phyloP scores from a whole-genome alignment of 495 filamentous ascomycete genomes.

The Penicillium cataractarum region DNA sequence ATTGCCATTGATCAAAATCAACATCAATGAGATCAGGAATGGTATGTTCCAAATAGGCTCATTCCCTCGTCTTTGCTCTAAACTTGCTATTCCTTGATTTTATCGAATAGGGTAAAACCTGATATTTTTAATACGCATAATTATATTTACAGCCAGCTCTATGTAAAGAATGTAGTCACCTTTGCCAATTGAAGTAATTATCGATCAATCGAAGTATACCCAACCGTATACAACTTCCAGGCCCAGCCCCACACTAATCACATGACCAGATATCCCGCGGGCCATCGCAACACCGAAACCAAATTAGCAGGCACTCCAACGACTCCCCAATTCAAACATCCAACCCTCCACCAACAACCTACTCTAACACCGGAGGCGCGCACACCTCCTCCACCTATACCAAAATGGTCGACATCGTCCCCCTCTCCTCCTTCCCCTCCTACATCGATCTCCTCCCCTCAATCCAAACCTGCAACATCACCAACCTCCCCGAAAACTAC shows the following conservation, averaged over 20 bases:
- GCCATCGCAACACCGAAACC: slow-evolving; percentile 3
- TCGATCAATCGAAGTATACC: background rate
- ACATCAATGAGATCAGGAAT: too few relatives aligned
- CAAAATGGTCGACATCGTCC: slow-evolving; percentile 58
- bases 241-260: slow-evolving; percentile 4
- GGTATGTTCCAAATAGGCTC: too few relatives aligned
- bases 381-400: background rate
- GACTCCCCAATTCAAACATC: background rate
- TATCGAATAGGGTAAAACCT: too few relatives aligned
- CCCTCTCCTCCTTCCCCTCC: slow-evolving; percentile 51
- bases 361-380: background rate
- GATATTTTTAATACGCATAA: too few relatives aligned
- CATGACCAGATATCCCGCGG: background rate
- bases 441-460: slow-evolving; percentile 75
- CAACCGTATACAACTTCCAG: background rate
- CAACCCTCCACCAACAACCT: background rate
- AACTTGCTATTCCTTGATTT: too few relatives aligned
- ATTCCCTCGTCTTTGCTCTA: too few relatives aligned
- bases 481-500: slow-evolving; percentile 99
- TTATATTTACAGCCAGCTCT: too few relatives aligned
- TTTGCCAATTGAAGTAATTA: too few relatives aligned
- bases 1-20: too few relatives aligned
- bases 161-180: too few relatives aligned
- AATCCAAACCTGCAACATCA: slow-evolving; percentile 97
- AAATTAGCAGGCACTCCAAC: background rate